A percentile compares a stretch with the other conserved stretches of the same genome.
phyloP scores from a whole-genome alignment of 2,329 filamentous ascomycete species.

The Hortaea werneckii region DNA sequence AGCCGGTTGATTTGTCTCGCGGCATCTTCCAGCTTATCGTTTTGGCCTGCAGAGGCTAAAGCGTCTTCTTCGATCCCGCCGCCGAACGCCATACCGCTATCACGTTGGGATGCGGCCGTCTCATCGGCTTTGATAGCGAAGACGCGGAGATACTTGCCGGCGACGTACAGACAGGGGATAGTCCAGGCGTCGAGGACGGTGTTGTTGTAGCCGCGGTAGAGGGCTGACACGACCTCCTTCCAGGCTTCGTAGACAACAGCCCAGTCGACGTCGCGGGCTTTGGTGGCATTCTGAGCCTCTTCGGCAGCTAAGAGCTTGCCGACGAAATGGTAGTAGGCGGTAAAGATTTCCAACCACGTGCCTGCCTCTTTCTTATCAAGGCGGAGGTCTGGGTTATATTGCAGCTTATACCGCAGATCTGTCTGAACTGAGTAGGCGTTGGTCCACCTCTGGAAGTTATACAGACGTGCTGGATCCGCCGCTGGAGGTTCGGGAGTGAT shows the following conservation, averaged over 20 bases:
- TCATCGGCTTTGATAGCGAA: constrained; percentile 89
- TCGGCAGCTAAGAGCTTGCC: constrained; percentile 61
- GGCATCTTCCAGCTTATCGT: constrained; percentile 81
- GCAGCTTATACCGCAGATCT: constrained; percentile 61
- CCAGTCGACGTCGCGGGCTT: constrained; percentile 50
- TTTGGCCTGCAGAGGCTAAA: constrained; percentile 62
- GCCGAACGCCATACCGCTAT: constrained; percentile 20
- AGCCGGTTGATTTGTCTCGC: constrained; percentile 84
- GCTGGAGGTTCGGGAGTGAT: constrained; percentile 60
- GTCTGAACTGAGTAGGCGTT: constrained; percentile 55
- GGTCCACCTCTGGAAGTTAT: constrained; percentile 60
- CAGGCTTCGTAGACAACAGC: constrained; percentile 76
- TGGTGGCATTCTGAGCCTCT: constrained; percentile 39
- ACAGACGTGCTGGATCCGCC: constrained; percentile 54
- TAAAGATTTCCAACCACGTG: constrained; percentile 82
- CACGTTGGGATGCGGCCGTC: constrained; percentile 44
- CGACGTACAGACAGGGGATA: constrained; percentile 78
- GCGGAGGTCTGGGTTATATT: constrained; percentile 44
- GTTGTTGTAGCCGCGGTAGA: constrained; percentile 73
- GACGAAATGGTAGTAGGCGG: constrained; percentile 72
- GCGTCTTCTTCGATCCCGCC: constrained; percentile 77
- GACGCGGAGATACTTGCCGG: constrained; percentile 73
- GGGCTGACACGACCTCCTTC: constrained; percentile 68
- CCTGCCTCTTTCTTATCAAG: constrained; percentile 50
- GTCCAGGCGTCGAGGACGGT: constrained; percentile 79